Base-by-base conservation (phyloP, 371 early-diverging fungal genomes). In the Rhizopus arrhizus region DNA sequence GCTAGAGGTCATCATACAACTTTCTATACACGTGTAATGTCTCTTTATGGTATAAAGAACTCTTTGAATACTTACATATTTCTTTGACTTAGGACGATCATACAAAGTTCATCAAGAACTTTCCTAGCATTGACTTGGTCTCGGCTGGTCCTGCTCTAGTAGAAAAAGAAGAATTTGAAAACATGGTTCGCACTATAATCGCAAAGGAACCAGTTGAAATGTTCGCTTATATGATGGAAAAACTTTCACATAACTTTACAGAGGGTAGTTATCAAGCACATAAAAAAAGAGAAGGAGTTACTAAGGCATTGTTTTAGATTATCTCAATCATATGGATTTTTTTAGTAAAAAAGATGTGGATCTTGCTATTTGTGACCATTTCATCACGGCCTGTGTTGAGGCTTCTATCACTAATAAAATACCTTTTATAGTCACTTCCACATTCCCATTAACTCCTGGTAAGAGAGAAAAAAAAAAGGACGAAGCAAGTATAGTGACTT, bases 361-460 rank as follows among this genome's bases (percentile, higher is more conserved):
- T 12, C 31, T 60, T 4, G 53, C 34, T 3, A 12, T 69, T 1
- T 61, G 65, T 15, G 53, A 60, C 45, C 55, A 63, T 31, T 64
- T 64, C 13, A 38, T 34, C 10, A 34, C 35, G 9, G n/a, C 45
- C 7, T 61, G 64, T 55, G 55, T 53, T 40, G 60, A 56, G 3
- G 57, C 52, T 10, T 56, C 64, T 8, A 56, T 10, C 4, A 35
- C 29, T 9, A 32, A 12, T 7, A 42, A 51, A 3, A 57, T 57
- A 9, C 58, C 58, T 10, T 33, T 57, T 12, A 47, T 57, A 5
- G 33, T 57, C 12, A 57, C 58, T 12, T 57, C 58, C 12, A 35
- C 40, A 38, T 38, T 4, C 6, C 11, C 40, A 2, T 0, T 38
- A 2, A 38, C 11, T 38, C 40, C 40, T 11, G 40, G 40, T 38